A percentile compares a stretch with the other conserved stretches of the same genome.
Conservation (phyloP, 371 early-diverging fungal genomes). For the Mortierella sp. region DNA sequence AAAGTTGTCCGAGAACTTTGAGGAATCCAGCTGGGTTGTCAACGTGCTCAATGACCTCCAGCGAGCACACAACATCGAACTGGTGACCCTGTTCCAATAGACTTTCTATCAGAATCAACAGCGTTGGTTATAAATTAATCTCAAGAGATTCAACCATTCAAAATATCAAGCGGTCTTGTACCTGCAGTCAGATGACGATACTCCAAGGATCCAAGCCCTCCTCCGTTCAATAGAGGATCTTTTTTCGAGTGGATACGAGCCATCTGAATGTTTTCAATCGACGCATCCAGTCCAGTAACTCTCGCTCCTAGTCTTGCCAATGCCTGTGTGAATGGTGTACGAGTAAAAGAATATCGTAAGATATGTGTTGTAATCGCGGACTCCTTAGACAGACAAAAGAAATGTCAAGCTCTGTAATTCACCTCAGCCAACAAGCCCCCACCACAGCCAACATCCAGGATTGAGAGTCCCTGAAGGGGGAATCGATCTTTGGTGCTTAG, state of each 20-base stretch:
- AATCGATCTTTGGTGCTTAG: conserved; percentile 15
- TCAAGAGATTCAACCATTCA: neutral
- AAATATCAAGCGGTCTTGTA: conserved; percentile 25
- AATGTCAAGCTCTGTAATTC: neutral
- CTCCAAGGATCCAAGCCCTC: conserved; percentile 65
- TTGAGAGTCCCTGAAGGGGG: conserved; percentile 72
- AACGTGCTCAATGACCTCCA: conserved; percentile 97
- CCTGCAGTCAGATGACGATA: conserved; percentile 82
- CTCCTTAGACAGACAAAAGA: too few relatives aligned
- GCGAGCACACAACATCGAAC: conserved; percentile 88
- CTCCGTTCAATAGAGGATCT: conserved; percentile 71
- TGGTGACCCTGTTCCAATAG: conserved; percentile 63
- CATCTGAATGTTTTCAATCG: conserved; percentile 83
- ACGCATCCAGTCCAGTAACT: conserved; percentile 91
- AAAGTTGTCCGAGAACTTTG: conserved; percentile 69
- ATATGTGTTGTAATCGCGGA: neutral
- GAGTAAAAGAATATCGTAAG: neutral
- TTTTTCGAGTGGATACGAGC: conserved; percentile 79
- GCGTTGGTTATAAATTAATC: neutral
- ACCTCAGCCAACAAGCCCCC: conserved; percentile 94
- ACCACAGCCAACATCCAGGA: conserved; percentile 97
- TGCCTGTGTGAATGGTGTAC: conserved; percentile 60
- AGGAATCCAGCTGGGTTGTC: conserved; percentile 81
- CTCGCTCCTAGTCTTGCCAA: conserved; percentile 86
- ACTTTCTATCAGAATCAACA: conserved; percentile 60